Conservation (phyloP, 108 stramenopile genomes). For the Cyclotella baltica region DNA sequence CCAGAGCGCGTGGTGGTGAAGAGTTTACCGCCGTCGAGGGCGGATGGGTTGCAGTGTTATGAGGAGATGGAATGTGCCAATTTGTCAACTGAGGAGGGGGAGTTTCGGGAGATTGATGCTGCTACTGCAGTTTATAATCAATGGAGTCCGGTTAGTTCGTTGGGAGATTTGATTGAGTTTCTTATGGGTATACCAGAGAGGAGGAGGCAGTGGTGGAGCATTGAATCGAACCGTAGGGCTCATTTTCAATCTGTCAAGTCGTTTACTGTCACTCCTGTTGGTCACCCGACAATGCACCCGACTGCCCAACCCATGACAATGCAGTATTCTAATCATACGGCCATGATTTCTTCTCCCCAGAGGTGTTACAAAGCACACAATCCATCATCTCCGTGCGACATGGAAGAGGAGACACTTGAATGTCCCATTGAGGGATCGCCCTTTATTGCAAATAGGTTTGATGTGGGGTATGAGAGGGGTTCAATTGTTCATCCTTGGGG, state of each 20-base stretch:
- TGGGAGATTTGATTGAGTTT: slow-evolving; percentile 70
- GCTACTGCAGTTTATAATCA: slow-evolving; percentile 55
- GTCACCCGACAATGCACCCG: too few species aligned
- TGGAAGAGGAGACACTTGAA: slow-evolving; percentile 17
- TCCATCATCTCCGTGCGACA: slow-evolving; percentile 20
- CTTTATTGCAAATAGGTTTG: slow-evolving; percentile 51
- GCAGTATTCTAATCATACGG: not conserved
- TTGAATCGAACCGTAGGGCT: slow-evolving; percentile 10
- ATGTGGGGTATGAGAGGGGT: slow-evolving; percentile 49
- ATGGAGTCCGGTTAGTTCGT: slow-evolving; percentile 63
- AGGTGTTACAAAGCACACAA: not conserved
- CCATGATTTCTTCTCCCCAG: not conserved
- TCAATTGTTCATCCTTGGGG: slow-evolving; percentile 15
- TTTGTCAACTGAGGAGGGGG: not conserved
- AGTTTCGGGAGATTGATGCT: slow-evolving; percentile 30
- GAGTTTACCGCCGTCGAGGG: not conserved
- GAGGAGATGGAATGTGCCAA: slow-evolving; percentile 1
- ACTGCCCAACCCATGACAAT: too few species aligned
- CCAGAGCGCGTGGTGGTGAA: slow-evolving; percentile 29
- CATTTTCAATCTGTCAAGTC: slow-evolving; percentile 7
- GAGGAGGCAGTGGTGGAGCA: slow-evolving; percentile 46
- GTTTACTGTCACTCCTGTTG: not conserved
- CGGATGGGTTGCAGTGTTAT: not conserved
- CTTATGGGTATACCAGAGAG: slow-evolving; percentile 41
- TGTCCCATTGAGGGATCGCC: slow-evolving; percentile 18